Evolutionary conservation across 2,329 filamentous ascomycete species (phyloP).

Genomic region (Tolypocladium guangdongense): DNA sequence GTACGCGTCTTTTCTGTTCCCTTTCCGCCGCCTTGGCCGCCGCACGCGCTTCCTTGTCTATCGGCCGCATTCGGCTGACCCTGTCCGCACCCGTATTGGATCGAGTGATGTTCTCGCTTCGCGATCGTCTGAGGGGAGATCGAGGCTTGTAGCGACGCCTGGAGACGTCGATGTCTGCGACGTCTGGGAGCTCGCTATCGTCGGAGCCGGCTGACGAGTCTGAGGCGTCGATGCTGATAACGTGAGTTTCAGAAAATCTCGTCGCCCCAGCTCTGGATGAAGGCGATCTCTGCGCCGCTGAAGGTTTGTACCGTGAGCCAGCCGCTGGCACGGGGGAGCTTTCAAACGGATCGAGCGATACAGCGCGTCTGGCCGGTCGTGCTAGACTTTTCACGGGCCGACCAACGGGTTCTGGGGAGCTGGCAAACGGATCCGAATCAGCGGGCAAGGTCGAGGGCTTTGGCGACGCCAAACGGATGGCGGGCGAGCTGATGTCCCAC

Average conservation of each 20-base stretch:
- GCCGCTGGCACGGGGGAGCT: constrained; percentile 3
- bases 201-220: constrained; percentile 22
- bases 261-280: not conserved
- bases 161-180: constrained; percentile 27
- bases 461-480: not conserved
- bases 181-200: constrained; percentile 39
- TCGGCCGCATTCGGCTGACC: not conserved
- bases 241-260: not conserved
- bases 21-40: constrained; percentile 30
- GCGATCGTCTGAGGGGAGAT: constrained; percentile 17
- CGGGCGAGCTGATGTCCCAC: not conserved
- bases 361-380: constrained; percentile 1
- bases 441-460: not conserved
- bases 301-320: not conserved
- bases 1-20: constrained; percentile 44
- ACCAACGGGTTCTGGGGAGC: constrained; percentile 14
- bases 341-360: constrained; percentile 7
- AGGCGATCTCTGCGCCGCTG: not conserved
- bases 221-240: constrained; percentile 27
- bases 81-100: not conserved
- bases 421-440: constrained; percentile 23
- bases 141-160: constrained; percentile 4
- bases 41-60: not conserved
- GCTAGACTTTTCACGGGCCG: not conserved
- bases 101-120: constrained; percentile 16